These are phyloP conservation scores for Medicago lupulina DNA, from an alignment of 306 rosid genomes.

Conservation along the genomic window DNA sequence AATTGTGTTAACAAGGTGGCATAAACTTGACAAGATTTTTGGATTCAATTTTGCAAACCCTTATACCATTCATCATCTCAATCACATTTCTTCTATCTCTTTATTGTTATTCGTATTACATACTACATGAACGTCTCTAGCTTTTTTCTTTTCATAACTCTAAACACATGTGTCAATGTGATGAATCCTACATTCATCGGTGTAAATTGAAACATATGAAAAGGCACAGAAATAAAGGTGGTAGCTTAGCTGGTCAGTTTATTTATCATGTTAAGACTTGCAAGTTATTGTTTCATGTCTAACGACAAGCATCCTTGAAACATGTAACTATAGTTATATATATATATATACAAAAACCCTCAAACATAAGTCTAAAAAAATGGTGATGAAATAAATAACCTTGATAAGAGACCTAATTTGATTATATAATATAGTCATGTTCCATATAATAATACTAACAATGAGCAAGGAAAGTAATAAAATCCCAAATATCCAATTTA, in stretches of 20 bases:
- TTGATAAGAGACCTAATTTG: not conserved
- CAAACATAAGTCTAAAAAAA: slow-evolving; percentile 32
- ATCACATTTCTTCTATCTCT: not conserved
- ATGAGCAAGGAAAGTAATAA: slow-evolving; percentile 29
- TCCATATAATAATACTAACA: slow-evolving; percentile 26
- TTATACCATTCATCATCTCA: not conserved
- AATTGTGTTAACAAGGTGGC: not conserved
- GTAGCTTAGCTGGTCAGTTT: not conserved
- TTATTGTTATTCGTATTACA: not conserved
- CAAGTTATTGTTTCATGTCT: slow-evolving; percentile 34
- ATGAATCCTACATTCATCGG: not conserved
- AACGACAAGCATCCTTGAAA: slow-evolving; percentile 33
- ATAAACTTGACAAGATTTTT: not conserved
- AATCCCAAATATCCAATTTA: slow-evolving; percentile 37
- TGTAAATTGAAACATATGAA: slow-evolving; percentile 8
- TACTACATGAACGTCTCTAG: too few relatives aligned
- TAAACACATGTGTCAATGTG: not conserved
- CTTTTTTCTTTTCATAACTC: not conserved
- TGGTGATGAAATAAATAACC: not conserved
- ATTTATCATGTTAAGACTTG: not conserved
- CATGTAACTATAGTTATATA: slow-evolving; percentile 22
- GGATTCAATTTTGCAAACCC: not conserved
- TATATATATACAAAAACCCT: slow-evolving; percentile 39
- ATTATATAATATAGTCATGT: slow-evolving; percentile 6
- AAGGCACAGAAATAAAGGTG: slow-evolving; percentile 35